Evolutionary conservation across 495 filamentous ascomycete genomes (phyloP), one percentile per base, ranked within the genome.

Genomic region (Aspergillus biplanus): DNA sequence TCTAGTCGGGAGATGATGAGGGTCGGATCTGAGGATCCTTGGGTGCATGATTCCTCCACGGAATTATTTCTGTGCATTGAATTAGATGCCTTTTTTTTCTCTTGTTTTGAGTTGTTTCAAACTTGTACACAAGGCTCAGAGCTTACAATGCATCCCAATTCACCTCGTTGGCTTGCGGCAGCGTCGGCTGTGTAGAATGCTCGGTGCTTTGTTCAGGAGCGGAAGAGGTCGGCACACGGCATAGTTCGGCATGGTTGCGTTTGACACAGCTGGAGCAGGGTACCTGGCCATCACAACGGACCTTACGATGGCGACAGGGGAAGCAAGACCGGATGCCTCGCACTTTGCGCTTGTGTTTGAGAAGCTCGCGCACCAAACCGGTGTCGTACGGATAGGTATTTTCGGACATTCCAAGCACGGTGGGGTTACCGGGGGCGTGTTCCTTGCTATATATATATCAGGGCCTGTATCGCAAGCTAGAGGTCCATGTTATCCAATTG

Each of bases 231-330:
- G 70, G 70, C 37, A 66, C 61, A 47, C 65, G 62, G 67, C 87
- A 89, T 53, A 89, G 74, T 67, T 84, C 82, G 4, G 84, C 74
- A 65, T 89, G 86, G 58, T 85, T 82, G 55, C 87, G 75, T 71
- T 85, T 86, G 62, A 87, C 77, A 68, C 87, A 89, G 65, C 86
- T 87, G 61, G 85, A 81, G 65, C 87, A 89, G 4, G 87, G 87
- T 57, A 82, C 75, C 56, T 86, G 80, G 64, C 87, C 87, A 71
- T 87, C 85, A 65, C 87, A 89, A 67, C 85, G 86, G 13, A 76
- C 71, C 59, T 76, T 75, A 49, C 73, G 60, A 56, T 73, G 68
- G 32, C 70, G 67, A 56, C 73, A 75, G 7, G 73, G 73, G 50
- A 73, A 75, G 52, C 73, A 74, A 33, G 72, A 70, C 33, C 65